Conservation (phyloP, 768 basidiomycete genomes). For the Udeniomyces megalosporus region DNA sequence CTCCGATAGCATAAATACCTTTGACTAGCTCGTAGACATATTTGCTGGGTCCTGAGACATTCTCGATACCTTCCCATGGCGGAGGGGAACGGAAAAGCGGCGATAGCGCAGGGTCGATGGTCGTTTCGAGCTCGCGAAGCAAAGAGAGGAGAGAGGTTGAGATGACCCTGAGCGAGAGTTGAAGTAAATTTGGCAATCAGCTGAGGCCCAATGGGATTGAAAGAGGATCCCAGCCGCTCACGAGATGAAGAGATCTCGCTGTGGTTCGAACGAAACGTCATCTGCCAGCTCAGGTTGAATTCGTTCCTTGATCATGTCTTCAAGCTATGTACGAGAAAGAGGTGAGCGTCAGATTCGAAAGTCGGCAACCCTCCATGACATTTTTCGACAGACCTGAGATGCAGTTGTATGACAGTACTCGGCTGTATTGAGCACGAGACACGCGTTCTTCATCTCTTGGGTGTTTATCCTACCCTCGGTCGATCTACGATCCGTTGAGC, state of each 20-base stretch:
- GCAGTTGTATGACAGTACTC: slow-evolving; percentile 93
- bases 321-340: slow-evolving; percentile 42
- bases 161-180: slow-evolving; percentile 43
- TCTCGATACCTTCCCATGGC: slow-evolving; percentile 53
- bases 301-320: slow-evolving; percentile 75
- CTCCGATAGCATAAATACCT: slow-evolving; percentile 58
- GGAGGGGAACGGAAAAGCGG: slow-evolving; percentile 51
- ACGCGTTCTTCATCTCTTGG: slow-evolving; percentile 60
- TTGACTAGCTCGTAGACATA: slow-evolving; percentile 64
- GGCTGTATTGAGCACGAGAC: slow-evolving; percentile 86
- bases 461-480: slow-evolving; percentile 62
- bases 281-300: slow-evolving; percentile 60
- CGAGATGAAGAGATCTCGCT: slow-evolving; percentile 81
- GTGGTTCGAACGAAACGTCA: slow-evolving; percentile 62
- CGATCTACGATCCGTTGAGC: slow-evolving; percentile 43
- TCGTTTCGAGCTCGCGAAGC: slow-evolving; percentile 69
- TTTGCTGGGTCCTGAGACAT: slow-evolving; percentile 71
- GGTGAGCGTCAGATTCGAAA: no score
- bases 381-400: slow-evolving; percentile 45
- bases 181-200: neutral
- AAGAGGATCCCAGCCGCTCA: slow-evolving; percentile 25
- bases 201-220: neutral
- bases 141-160: slow-evolving; percentile 66
- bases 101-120: slow-evolving; percentile 62
- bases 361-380: neutral